Evolutionary conservation across 2,329 filamentous ascomycete genomes (phyloP), one percentile per base, ranked within the genome.

Genomic region (Fusarium graminum): DNA sequence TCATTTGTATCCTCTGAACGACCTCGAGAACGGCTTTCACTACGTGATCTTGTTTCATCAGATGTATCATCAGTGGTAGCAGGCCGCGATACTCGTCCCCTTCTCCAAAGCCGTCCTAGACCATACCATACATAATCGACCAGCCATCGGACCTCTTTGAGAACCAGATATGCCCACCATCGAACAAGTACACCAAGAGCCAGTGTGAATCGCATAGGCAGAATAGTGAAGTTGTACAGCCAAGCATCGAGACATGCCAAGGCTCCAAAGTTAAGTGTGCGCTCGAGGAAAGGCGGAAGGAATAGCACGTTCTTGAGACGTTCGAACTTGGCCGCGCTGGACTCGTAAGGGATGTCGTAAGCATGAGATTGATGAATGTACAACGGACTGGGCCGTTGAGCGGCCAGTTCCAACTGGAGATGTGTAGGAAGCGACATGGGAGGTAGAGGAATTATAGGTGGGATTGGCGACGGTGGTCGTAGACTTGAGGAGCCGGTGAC

Each of bases 181-280:
- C 87, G 85, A 11, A 88, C 77, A 26, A 99, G 80, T 4, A 98
- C 88, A 19, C 87, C 88, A 1, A 94, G 72, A 1, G 95, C 94
- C 59, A 94, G 91, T 52, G 91, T 77, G 71, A 99, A 98, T 4
- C 95, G 87, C 59, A 99, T 85, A 1, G 95, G 95, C 0, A 99
- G 82, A 42, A 99, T 97, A 0, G 95, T 99, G 72, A 99, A 96
- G 1, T 93, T 96, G 79, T 97, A 95, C 2, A 99, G 86, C 93
- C 94, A 99, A 2, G 94, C 92, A 76, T 99, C 95, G 7, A 99
- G 83, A 78, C 95, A 99, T 8, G 94, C 94, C 32, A 98, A 79
- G 0, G 92, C 90, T 8, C 95, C 95, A 78, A 99, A 98, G 60
- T 89, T 88, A 7, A 99, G 85, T 0, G 94, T 90, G 43, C 90